phyloP scores from a whole-genome alignment of 2,329 filamentous ascomycete species.

The Aspergillus vadensis region DNA sequence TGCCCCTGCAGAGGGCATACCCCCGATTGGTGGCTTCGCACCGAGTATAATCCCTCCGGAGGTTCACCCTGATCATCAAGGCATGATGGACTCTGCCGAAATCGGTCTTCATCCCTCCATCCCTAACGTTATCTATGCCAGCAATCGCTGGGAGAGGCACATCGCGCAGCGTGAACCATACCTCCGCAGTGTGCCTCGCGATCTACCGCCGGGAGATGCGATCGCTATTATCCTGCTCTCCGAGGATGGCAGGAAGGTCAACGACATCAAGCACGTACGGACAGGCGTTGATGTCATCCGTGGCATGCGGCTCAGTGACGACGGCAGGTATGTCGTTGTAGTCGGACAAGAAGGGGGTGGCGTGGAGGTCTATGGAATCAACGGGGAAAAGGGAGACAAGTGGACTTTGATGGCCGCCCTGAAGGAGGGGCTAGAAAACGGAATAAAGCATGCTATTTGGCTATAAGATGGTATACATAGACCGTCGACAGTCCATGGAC shows the following conservation, averaged over 20 bases:
- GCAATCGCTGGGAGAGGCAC: slow-evolving; percentile 2
- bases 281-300: slow-evolving; percentile 4
- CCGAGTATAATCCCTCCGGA: neutral
- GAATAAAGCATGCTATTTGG: slow-evolving; percentile 4
- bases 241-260: neutral
- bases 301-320: slow-evolving; percentile 6
- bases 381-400: neutral
- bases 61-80: neutral
- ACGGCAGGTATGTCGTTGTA: slow-evolving; percentile 1
- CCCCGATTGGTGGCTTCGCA: neutral
- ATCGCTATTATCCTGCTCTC: slow-evolving; percentile 2
- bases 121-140: neutral
- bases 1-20: neutral
- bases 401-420: neutral
- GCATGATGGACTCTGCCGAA: slow-evolving; percentile 3
- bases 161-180: neutral
- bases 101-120: slow-evolving; percentile 2
- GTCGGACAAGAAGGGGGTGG: slow-evolving; percentile 2
- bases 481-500: no score
- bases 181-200: neutral
- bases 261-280: neutral
- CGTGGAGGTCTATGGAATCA: slow-evolving; percentile 2
- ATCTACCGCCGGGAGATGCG: neutral
- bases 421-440: slow-evolving; percentile 3
- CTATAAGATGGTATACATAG: neutral